These are phyloP conservation scores for Hypomontagnella submonticulosa DNA, from an alignment of 495 filamentous ascomycete species.

Conservation along the genomic window DNA sequence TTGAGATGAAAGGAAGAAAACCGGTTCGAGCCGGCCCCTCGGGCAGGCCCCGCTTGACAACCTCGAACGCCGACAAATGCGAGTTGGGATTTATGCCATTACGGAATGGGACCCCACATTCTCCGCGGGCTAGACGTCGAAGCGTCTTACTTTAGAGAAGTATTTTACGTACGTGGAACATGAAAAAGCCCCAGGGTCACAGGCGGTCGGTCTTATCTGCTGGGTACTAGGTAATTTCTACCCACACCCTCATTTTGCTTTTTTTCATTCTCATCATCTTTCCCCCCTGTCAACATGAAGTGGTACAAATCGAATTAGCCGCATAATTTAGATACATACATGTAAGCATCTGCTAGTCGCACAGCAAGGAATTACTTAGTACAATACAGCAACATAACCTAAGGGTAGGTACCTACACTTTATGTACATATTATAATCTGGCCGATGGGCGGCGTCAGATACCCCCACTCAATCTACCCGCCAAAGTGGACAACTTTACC, in stretches of 20 bases:
- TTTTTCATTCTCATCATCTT: no score
- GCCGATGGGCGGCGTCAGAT: slow-evolving; percentile 11
- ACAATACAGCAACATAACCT: no score
- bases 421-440: background rate
- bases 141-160: background rate
- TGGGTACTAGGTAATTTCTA: no score
- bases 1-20: slow-evolving; percentile 23
- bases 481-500: slow-evolving; percentile 26
- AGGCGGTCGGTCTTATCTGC: no score
- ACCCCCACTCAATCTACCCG: slow-evolving; percentile 26
- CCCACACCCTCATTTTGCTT: no score
- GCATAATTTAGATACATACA: no score
- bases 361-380: no score
- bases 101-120: slow-evolving; percentile 24
- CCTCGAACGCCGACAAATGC: slow-evolving; percentile 5
- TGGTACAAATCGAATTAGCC: no score
- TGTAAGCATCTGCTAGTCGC: no score
- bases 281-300: no score
- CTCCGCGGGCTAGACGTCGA: slow-evolving; percentile 12
- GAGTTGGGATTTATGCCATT: background rate
- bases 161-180: slow-evolving; percentile 9
- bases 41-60: slow-evolving; percentile 26
- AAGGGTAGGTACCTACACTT: background rate
- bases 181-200: no score
- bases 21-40: slow-evolving; percentile 39